phyloP scores from a whole-genome alignment of 2,329 filamentous ascomycete genomes.

The Penicillium sp. region DNA sequence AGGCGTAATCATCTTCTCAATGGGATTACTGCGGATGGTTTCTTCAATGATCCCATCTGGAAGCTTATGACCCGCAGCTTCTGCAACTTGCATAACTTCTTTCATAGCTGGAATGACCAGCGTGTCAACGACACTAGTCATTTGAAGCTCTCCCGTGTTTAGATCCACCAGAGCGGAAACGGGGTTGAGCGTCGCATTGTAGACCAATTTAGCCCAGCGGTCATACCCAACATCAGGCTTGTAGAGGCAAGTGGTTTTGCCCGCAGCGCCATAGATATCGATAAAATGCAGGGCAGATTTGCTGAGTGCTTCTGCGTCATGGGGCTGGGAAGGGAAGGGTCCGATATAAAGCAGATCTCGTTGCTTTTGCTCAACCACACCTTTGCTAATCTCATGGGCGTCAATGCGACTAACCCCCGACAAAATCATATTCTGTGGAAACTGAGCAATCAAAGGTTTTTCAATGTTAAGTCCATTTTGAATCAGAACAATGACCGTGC shows the following conservation, averaged over 20 bases:
- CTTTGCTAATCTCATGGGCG: slow-evolving; percentile 43
- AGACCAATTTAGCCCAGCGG: not conserved
- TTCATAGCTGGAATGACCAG: not conserved
- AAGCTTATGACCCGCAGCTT: not conserved
- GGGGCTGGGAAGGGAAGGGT: not conserved
- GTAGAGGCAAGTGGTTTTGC: not conserved
- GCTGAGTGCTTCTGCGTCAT: not conserved
- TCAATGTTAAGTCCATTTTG: slow-evolving; percentile 68
- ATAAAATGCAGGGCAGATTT: not conserved
- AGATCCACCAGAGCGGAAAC: not conserved
- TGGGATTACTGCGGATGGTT: not conserved
- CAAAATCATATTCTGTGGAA: slow-evolving; percentile 55
- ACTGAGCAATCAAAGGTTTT: slow-evolving; percentile 50
- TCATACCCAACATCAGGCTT: not conserved
- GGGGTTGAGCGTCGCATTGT: not conserved
- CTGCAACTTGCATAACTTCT: not conserved
- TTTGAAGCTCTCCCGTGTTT: not conserved
- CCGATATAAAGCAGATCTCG: not conserved
- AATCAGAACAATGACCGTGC: slow-evolving; percentile 57
- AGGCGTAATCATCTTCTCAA: not conserved
- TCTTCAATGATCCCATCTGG: not conserved
- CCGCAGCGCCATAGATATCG: not conserved
- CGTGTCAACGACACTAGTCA: not conserved
- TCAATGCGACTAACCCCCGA: slow-evolving; percentile 57
- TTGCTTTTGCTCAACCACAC: not conserved